These are phyloP conservation scores for Pulveroboletus sp. DNA, from an alignment of 1,284 basidiomycete genomes.

Conservation along the genomic window DNA sequence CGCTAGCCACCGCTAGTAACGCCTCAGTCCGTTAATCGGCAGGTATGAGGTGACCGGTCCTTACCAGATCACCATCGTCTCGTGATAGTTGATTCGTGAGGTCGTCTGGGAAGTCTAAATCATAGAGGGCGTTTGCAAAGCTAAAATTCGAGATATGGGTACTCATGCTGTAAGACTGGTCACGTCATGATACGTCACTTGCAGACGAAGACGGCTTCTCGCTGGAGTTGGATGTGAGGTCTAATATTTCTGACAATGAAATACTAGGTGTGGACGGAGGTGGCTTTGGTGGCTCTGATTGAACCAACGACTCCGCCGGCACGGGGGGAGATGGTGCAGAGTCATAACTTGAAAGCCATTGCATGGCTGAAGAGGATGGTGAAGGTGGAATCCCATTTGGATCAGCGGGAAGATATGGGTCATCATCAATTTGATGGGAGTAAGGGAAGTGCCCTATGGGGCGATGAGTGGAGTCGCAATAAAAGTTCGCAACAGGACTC, in stretches of 20 bases:
- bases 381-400: conserved; percentile 66
- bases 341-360: conserved; percentile 61
- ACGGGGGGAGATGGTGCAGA: conserved; percentile 54
- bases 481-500: conserved; percentile 23
- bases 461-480: conserved; percentile 4
- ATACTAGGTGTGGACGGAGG: conserved; percentile 44
- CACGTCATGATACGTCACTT: conserved; percentile 25
- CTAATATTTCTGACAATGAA: conserved; percentile 54
- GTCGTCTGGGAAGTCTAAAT: no score
- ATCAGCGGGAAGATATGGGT: conserved; percentile 39
- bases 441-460: conserved; percentile 22
- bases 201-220: conserved; percentile 29
- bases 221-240: conserved; percentile 51
- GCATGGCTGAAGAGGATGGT: conserved; percentile 70
- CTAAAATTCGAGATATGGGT: no score
- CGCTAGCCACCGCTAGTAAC: no score
- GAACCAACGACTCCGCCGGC: conserved; percentile 42
- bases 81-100: no score
- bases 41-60: no score
- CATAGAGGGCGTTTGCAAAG: no score
- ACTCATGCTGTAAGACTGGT: no score
- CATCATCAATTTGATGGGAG: conserved; percentile 1
- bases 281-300: conserved; percentile 25
- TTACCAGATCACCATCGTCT: no score
- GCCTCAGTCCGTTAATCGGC: no score